Evolutionary conservation across 2,329 filamentous ascomycete species (phyloP).

Genomic region (Aspergillus luchuensis): DNA sequence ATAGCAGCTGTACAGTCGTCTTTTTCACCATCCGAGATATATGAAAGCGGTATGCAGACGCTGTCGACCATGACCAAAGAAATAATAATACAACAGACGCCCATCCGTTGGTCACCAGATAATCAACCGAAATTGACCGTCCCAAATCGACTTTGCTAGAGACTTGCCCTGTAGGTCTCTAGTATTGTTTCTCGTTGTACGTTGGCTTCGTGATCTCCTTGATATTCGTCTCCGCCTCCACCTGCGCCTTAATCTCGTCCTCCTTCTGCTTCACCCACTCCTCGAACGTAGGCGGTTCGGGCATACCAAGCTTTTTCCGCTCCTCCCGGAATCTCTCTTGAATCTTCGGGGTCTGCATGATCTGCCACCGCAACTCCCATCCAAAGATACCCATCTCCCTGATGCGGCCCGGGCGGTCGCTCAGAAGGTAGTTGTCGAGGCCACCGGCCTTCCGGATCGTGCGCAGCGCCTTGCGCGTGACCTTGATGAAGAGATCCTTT

Average conservation of each 20-base stretch:
- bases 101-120: slow-evolving; percentile 12
- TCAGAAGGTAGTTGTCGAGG: slow-evolving; percentile 87
- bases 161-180: slow-evolving; percentile 10
- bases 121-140: slow-evolving; percentile 6
- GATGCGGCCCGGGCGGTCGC: slow-evolving; percentile 73
- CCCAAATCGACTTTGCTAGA: not conserved
- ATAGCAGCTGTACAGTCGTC: slow-evolving; percentile 6
- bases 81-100: slow-evolving; percentile 26
- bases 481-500: slow-evolving; percentile 47
- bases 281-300: slow-evolving; percentile 49
- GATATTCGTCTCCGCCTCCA: slow-evolving; percentile 37
- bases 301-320: slow-evolving; percentile 66
- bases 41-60: slow-evolving; percentile 8
- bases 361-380: slow-evolving; percentile 84
- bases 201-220: slow-evolving; percentile 35
- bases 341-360: slow-evolving; percentile 76
- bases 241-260: slow-evolving; percentile 42
- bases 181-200: slow-evolving; percentile 33
- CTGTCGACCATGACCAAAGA: slow-evolving; percentile 17
- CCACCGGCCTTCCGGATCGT: slow-evolving; percentile 82
- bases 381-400: slow-evolving; percentile 86
- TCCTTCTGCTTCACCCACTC: slow-evolving; percentile 49
- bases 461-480: slow-evolving; percentile 49
- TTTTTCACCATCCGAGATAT: not conserved
- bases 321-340: slow-evolving; percentile 67